These are phyloP conservation scores for Xylariaceae sp. DNA, from an alignment of 2,329 filamentous ascomycete species.

Conservation along the genomic window DNA sequence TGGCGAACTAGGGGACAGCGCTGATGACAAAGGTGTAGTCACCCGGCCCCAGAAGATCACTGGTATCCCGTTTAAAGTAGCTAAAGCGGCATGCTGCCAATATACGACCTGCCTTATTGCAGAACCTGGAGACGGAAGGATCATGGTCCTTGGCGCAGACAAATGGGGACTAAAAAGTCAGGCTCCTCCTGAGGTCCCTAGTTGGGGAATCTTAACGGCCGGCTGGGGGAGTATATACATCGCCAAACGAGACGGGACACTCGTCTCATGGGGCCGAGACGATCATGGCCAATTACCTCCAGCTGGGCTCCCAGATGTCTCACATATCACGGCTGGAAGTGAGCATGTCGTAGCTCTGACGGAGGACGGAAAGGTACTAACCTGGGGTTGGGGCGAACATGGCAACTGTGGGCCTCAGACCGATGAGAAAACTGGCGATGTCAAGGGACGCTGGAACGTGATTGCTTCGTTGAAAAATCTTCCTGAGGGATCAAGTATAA, in stretches of 20 bases:
- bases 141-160: slow-evolving; percentile 66
- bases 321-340: slow-evolving; percentile 72
- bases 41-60: slow-evolving; percentile 58
- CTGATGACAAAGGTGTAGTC: slow-evolving; percentile 38
- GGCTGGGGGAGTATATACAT: slow-evolving; percentile 82
- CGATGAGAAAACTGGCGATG: slow-evolving; percentile 50
- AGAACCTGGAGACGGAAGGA: slow-evolving; percentile 48
- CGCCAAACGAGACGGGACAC: slow-evolving; percentile 51
- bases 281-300: slow-evolving; percentile 80
- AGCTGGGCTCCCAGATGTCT: slow-evolving; percentile 50
- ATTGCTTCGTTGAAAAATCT: slow-evolving; percentile 56
- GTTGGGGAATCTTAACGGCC: slow-evolving; percentile 65
- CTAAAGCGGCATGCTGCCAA: slow-evolving; percentile 68
- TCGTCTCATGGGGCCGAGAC: slow-evolving; percentile 75
- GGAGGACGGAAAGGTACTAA: slow-evolving; percentile 59
- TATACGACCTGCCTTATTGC: slow-evolving; percentile 77
- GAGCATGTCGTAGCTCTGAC: slow-evolving; percentile 80
- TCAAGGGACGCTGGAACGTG: slow-evolving; percentile 63
- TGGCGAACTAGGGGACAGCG: slow-evolving; percentile 41
- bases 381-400: slow-evolving; percentile 97
- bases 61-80: slow-evolving; percentile 55
- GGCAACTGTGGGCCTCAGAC: slow-evolving; percentile 81
- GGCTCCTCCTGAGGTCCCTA: slow-evolving; percentile 47
- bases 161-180: slow-evolving; percentile 62
- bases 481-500: slow-evolving; percentile 47